A percentile compares a stretch with the other conserved stretches of the same genome.
phyloP scores from a whole-genome alignment of 495 filamentous ascomycete species.

The Elasticomyces elasticus region DNA sequence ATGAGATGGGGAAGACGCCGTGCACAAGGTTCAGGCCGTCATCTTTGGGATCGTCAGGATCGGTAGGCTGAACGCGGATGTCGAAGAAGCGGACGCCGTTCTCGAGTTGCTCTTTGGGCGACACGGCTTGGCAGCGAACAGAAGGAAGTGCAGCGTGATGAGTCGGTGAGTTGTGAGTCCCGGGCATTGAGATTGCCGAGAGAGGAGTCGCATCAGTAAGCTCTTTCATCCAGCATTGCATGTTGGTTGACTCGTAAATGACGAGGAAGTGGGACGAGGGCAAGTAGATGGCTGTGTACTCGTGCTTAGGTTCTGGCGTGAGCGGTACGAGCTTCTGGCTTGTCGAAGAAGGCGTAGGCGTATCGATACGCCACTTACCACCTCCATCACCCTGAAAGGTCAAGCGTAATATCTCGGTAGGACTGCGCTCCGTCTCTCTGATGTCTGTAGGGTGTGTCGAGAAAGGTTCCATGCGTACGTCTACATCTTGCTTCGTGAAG shows the following conservation, averaged over 20 bases:
- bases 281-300: conserved; percentile 67
- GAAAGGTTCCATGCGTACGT: conserved; percentile 50
- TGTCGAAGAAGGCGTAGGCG: conserved; percentile 44
- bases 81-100: conserved; percentile 95
- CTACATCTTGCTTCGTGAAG: conserved; percentile 46
- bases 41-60: conserved; percentile 43
- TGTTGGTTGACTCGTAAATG: conserved; percentile 61
- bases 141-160: conserved; percentile 74
- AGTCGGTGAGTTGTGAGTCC: conserved; percentile 90
- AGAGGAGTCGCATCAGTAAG: conserved; percentile 59
- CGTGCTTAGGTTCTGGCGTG: conserved; percentile 44
- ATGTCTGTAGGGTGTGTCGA: conserved; percentile 46
- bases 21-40: conserved; percentile 61
- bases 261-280: conserved; percentile 55
- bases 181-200: conserved; percentile 79
- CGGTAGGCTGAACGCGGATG: conserved; percentile 62
- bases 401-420: conserved; percentile 49
- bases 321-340: conserved; percentile 48
- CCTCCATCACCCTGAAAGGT: conserved; percentile 53
- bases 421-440: conserved; percentile 34
- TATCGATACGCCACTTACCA: conserved; percentile 48
- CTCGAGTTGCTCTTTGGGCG: conserved; percentile 62
- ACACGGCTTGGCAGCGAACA: conserved; percentile 84
- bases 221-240: conserved; percentile 71
- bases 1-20: conserved; percentile 57